phyloP scores from a whole-genome alignment of 495 filamentous ascomycete genomes.

The Xeromyces bisporus region DNA sequence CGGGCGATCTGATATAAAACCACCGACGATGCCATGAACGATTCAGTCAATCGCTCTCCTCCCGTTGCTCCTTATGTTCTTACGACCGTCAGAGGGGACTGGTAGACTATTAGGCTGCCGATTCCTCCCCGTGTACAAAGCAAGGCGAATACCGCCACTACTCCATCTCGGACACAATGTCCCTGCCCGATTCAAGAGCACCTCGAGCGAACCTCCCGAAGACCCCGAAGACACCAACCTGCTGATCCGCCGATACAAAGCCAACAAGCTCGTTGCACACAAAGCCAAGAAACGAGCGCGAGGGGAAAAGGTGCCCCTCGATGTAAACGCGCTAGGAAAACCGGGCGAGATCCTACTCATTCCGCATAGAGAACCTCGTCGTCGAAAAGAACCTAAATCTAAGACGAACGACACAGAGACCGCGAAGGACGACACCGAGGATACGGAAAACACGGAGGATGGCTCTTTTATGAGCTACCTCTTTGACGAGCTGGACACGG shows the following conservation, averaged over 20 bases:
- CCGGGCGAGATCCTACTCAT: conserved; percentile 28
- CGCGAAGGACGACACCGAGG: conserved; percentile 1
- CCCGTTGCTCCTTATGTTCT: conserved; percentile 11
- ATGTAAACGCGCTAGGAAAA: conserved; percentile 22
- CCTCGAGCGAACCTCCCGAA: conserved; percentile 3
- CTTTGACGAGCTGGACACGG: conserved; percentile 14
- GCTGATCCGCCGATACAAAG: not conserved
- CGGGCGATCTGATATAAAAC: no score
- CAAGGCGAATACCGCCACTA: not conserved
- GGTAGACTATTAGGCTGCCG: conserved; percentile 7
- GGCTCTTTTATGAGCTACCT: conserved; percentile 9
- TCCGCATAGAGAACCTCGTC: conserved; percentile 5
- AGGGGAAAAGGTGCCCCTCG: conserved; percentile 7
- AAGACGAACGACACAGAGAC: conserved; percentile 2
- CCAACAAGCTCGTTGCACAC: not conserved
- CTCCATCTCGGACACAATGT: conserved; percentile 5
- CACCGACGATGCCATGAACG: no score
- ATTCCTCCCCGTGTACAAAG: conserved; percentile 2
- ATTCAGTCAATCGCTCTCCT: no score
- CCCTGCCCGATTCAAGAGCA: conserved; percentile 9
- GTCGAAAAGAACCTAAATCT: conserved; percentile 2
- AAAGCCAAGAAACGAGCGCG: not conserved
- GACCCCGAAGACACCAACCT: not conserved
- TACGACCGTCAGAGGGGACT: conserved; percentile 7
- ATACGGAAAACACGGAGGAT: not conserved